Percentiles rank a stretch among this genome's conserved stretches.
Evolutionary conservation across 352 stramenopile genomes (phyloP).

Genomic region (Phytophthora hybrid): DNA sequence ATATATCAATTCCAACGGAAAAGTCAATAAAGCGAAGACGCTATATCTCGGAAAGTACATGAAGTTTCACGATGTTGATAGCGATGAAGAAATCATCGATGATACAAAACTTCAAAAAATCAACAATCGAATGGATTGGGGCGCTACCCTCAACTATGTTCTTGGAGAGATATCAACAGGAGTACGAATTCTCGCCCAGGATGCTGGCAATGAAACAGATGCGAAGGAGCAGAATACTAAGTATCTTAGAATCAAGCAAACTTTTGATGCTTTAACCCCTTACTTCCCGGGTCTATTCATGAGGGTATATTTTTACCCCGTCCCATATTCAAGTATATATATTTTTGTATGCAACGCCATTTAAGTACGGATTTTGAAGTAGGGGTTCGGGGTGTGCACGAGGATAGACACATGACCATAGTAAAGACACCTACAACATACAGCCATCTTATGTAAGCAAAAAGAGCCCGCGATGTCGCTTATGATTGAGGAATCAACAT

Average conservation of each 20-base stretch:
- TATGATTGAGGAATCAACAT: too few species aligned
- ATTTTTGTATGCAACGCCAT: too few species aligned
- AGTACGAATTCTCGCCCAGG: neutral
- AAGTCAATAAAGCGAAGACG: neutral
- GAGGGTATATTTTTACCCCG: too few species aligned
- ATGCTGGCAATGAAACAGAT: neutral
- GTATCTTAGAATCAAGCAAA: neutral
- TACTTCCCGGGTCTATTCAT: too few species aligned
- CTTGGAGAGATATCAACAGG: neutral
- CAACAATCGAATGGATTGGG: neutral
- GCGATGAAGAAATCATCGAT: neutral
- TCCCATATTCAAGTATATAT: too few species aligned
- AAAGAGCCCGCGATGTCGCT: too few species aligned
- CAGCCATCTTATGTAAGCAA: too few species aligned
- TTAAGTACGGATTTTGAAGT: too few species aligned
- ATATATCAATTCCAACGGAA: too few species aligned
- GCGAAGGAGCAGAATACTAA: neutral
- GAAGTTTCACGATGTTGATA: neutral
- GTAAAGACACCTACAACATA: too few species aligned
- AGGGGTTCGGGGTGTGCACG: too few species aligned
- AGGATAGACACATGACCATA: too few species aligned
- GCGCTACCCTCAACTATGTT: neutral
- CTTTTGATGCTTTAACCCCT: neutral
- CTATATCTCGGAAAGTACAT: neutral
- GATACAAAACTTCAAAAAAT: neutral